Evolutionary conservation across 139 green algal species (phyloP).

Genomic region (Closterium sp.): DNA sequence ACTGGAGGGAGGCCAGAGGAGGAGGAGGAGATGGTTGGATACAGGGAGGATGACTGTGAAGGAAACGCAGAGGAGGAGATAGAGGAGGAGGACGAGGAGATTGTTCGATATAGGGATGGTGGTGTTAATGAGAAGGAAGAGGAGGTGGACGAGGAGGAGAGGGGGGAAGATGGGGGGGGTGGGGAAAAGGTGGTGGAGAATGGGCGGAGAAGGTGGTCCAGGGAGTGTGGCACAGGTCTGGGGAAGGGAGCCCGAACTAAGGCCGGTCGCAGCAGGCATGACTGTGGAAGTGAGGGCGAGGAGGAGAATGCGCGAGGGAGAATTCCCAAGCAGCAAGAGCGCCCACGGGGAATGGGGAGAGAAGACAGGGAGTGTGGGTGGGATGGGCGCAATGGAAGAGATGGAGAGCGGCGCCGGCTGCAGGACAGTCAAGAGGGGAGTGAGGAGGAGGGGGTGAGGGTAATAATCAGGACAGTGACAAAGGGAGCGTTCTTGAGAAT

Average conservation of each 20-base stretch:
- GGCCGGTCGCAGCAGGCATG: neutral
- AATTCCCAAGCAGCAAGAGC: neutral
- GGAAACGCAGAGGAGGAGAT: neutral
- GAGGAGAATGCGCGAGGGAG: neutral
- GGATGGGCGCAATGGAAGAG: neutral
- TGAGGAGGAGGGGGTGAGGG: too few relatives aligned
- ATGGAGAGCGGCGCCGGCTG: neutral
- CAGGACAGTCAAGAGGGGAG: neutral
- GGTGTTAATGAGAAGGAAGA: too few relatives aligned
- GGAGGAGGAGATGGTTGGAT: neutral
- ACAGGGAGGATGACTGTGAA: neutral
- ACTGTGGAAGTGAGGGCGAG: neutral
- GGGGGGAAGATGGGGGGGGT: neutral
- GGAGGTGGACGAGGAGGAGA: too few relatives aligned
- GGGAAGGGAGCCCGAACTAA: neutral
- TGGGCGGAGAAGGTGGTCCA: neutral
- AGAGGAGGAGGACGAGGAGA: neutral
- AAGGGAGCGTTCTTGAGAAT: neutral
- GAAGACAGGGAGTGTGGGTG: neutral
- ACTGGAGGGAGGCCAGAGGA: neutral
- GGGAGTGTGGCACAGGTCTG: neutral
- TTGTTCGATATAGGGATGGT: too few relatives aligned
- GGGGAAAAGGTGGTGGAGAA: neutral
- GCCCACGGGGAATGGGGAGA: neutral
- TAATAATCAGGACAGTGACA: neutral